A percentile compares a stretch with the other conserved stretches of the same genome.
These are phyloP conservation scores for Bisporella sp. DNA, from an alignment of 2,329 filamentous ascomycete species.

Conservation along the genomic window DNA sequence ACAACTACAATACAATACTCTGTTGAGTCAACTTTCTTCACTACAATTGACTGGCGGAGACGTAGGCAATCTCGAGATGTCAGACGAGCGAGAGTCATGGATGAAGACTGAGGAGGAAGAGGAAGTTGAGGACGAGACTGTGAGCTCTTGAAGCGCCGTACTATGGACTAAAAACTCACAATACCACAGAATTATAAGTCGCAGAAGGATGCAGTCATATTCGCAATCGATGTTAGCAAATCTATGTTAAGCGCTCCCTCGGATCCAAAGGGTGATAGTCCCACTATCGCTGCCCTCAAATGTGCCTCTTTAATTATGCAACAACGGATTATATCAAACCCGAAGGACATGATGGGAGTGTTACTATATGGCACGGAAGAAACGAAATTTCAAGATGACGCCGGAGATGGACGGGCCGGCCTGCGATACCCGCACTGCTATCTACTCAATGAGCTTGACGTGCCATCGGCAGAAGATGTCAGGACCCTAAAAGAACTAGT, in stretches of 20 bases:
- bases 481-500: slow-evolving; percentile 69
- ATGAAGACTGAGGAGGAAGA: slow-evolving; percentile 42
- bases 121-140: slow-evolving; percentile 59
- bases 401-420: slow-evolving; percentile 46
- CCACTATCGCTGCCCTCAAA: slow-evolving; percentile 79
- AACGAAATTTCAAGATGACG: slow-evolving; percentile 68
- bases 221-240: slow-evolving; percentile 85
- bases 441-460: slow-evolving; percentile 77
- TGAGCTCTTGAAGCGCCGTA: slow-evolving; percentile 24
- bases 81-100: not conserved
- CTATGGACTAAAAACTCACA: slow-evolving; percentile 6
- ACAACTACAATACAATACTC: too few species aligned
- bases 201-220: slow-evolving; percentile 95
- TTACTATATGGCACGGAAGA: slow-evolving; percentile 84
- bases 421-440: slow-evolving; percentile 86
- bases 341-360: slow-evolving; percentile 95
- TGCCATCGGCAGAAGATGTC: slow-evolving; percentile 82
- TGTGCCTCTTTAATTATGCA: slow-evolving; percentile 95
- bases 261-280: slow-evolving; percentile 67
- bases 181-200: slow-evolving; percentile 69
- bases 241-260: slow-evolving; percentile 73
- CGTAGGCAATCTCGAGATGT: not conserved
- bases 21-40: too few species aligned
- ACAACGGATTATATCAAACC: slow-evolving; percentile 94
- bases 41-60: too few species aligned